Percentiles rank a stretch among this genome's conserved stretches.
phyloP scores from a whole-genome alignment of 2,329 filamentous ascomycete species.

The Tolypocladium cylindrosporum region DNA sequence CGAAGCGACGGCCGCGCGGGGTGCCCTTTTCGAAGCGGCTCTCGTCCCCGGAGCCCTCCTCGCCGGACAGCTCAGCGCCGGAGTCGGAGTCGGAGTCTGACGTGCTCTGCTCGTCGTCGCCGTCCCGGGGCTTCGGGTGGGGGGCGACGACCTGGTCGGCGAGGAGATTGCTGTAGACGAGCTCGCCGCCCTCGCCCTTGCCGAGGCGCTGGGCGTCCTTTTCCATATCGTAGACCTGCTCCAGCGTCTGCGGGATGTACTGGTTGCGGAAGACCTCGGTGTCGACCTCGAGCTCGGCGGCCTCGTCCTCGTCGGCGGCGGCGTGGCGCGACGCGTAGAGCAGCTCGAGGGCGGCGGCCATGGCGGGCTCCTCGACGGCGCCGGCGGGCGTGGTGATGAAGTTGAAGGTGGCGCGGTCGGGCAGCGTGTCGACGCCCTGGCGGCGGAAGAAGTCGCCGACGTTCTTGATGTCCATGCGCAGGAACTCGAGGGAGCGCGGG shows the following conservation, averaged over 20 bases:
- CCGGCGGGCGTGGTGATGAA: constrained; percentile 64
- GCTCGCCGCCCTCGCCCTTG: constrained; percentile 61
- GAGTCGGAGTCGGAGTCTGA: constrained; percentile 40
- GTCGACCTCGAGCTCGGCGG: constrained; percentile 61
- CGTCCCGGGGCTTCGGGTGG: constrained; percentile 23
- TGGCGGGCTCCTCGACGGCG: constrained; percentile 47
- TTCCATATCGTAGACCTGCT: constrained; percentile 94
- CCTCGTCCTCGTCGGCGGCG: constrained; percentile 38
- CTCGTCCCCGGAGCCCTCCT: constrained; percentile 34
- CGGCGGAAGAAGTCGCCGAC: constrained; percentile 84
- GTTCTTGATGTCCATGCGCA: constrained; percentile 98
- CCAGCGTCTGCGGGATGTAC: constrained; percentile 90
- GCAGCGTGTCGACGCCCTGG: constrained; percentile 71
- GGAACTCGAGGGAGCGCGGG: constrained; percentile 80
- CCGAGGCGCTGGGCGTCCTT: constrained; percentile 73
- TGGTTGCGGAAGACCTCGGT: constrained; percentile 91
- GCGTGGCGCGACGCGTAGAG: constrained; percentile 50
- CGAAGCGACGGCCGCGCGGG: constrained; percentile 74
- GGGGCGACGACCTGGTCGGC: constrained; percentile 51
- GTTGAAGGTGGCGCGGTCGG: constrained; percentile 71
- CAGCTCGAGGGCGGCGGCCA: constrained; percentile 53
- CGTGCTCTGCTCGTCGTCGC: constrained; percentile 17
- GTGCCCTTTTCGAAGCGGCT: constrained; percentile 52
- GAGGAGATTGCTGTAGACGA: constrained; percentile 78
- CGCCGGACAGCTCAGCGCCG: constrained; percentile 35